Conservation (phyloP, 2,329 filamentous ascomycete species). For the Didymella sp. region DNA sequence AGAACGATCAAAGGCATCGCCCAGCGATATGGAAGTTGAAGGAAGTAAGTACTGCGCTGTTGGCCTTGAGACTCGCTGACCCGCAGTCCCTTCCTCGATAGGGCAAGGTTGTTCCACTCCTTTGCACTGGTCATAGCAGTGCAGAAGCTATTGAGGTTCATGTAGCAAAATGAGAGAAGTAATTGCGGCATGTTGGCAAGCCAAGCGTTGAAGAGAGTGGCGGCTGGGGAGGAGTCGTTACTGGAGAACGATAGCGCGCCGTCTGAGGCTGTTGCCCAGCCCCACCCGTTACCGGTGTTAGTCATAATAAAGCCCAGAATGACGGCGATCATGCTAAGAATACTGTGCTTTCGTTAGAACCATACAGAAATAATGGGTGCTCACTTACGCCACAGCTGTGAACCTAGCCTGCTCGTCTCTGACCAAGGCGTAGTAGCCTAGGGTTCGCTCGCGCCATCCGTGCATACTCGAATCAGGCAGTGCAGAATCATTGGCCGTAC, state of each 20-base stretch:
- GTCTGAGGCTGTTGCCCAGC: constrained; percentile 21
- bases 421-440: not conserved
- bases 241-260: constrained; percentile 11
- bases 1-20: constrained; percentile 45
- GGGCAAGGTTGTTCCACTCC: constrained; percentile 56
- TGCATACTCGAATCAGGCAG: not conserved
- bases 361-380: too few relatives aligned
- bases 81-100: constrained; percentile 41
- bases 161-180: constrained; percentile 55
- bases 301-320: not conserved
- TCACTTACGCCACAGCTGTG: not conserved
- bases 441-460: not conserved
- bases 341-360: not conserved
- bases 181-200: constrained; percentile 58
- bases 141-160: constrained; percentile 54
- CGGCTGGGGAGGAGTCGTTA: not conserved
- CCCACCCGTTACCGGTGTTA: not conserved
- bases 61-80: constrained; percentile 41
- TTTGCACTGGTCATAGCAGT: constrained; percentile 55
- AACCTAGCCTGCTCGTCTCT: not conserved
- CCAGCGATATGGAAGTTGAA: constrained; percentile 51
- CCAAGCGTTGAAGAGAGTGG: constrained; percentile 32
- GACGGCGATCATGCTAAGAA: not conserved
- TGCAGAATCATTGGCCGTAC: not conserved
- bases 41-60: constrained; percentile 53